Evolutionary conservation across 164 flowering plant species (phyloP).

Genomic region (Sedum album): DNA sequence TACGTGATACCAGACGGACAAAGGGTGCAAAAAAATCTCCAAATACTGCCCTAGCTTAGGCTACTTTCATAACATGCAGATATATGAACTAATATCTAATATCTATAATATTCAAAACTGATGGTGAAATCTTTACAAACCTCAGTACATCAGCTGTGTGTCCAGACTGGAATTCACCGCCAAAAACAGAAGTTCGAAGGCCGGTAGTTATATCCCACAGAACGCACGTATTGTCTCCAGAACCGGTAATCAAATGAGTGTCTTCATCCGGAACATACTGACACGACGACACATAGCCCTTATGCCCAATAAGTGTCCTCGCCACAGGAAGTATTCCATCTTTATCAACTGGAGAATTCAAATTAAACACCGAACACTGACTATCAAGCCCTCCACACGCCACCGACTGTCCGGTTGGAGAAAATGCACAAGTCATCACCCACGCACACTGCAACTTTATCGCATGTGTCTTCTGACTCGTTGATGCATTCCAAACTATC

Average conservation of each 20-base stretch:
- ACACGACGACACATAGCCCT: constrained; percentile 89
- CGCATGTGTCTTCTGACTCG: constrained; percentile 98
- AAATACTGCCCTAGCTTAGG: neutral
- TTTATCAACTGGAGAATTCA: constrained; percentile 67
- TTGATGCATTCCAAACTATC: constrained; percentile 94
- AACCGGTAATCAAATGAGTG: constrained; percentile 75
- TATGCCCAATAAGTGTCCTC: constrained; percentile 77
- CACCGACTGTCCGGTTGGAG: constrained; percentile 91
- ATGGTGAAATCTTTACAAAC: constrained; percentile 23
- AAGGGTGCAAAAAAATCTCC: neutral
- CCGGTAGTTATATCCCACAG: constrained; percentile 97
- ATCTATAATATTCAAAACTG: neutral
- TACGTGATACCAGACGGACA: neutral
- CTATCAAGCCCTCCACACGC: constrained; percentile 98
- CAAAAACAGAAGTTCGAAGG: constrained; percentile 82
- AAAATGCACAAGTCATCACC: constrained; percentile 98
- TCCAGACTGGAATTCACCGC: constrained; percentile 97
- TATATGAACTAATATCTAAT: neutral
- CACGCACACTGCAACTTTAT: constrained; percentile 94
- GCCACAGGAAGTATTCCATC: constrained; percentile 76
- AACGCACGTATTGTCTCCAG: constrained; percentile 94
- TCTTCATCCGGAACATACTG: constrained; percentile 93
- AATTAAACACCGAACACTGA: constrained; percentile 82
- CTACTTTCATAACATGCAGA: neutral
- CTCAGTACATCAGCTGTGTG: constrained; percentile 90